Evolutionary conservation across 257 asterid species (phyloP), one percentile per base, ranked within the genome.

Genomic region (Gentiana straminea): DNA sequence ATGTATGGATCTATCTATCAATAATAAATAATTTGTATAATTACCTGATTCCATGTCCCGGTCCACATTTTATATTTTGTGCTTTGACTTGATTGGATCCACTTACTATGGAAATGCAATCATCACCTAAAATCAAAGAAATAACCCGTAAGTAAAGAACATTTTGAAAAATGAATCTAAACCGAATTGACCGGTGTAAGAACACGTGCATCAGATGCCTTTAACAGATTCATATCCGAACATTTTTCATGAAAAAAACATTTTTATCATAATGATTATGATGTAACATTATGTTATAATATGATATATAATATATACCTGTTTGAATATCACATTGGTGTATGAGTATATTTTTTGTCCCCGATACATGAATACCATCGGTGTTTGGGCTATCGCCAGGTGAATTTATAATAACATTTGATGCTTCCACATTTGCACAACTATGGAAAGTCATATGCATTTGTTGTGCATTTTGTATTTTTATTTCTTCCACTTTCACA

Each of bases 381-480:
- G 81, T 75, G 35, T 75, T 75, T 11, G 81, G 81, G 51, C 81
- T 75, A 1, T 52, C 45, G 8, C 49, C 48, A 0, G 71, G 74
- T 7, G 81, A 65, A 38, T 50, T 65, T 3, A 75, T 60, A 12
- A 32, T 59, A 11, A 75, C 58, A 54, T 61, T 7, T 35, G 81
- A 71, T 7, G 64, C 78, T 38, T 62, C 70, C 39, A 71, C 73
- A 47, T 61, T 43, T 0, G 3, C 15, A 47, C 75, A 64, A 32
- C 59, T 45, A 0, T 35, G 49, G 52, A 75, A 54, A 0, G 68
- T 68, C 3, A 75, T 59, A 39, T 76, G 77, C 59, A 86, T 90
- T 70, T 85, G 93, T 45, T 86, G 98, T 38, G 98, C 78, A 71
- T 90, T 80, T 57, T 62, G 49, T n/a, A 87, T 53, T 55, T 36